Evolutionary conservation across 2,329 filamentous ascomycete genomes (phyloP), one percentile per base, ranked within the genome.

Genomic region (Ceratocystis harringtonii): DNA sequence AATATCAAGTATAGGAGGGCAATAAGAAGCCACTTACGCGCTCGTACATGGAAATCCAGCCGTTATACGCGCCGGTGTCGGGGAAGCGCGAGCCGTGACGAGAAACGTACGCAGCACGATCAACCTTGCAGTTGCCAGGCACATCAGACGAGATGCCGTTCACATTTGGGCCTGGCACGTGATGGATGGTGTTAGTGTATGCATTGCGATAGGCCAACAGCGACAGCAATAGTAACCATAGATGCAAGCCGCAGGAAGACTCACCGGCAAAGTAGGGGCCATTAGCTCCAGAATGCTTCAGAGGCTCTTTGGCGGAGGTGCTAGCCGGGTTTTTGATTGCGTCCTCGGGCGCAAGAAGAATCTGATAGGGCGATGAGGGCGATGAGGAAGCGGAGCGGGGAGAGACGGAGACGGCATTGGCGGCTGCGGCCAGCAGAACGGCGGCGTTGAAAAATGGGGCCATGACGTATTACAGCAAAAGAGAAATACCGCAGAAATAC

Each of bases 61-160:
- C 77, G 4, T 75, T 74, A 67, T 86, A 85, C 4, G 85, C 83
- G 3, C 83, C 82, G 0, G 74, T 74, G 68, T 86, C 84, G 0
- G 84, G 84, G 70, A 81, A 88, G 52, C 84, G 77, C 52, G 82
- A 84, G 19, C 84, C 85, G 74, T 86, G 84, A 19, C 84, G 79
- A 1, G 78, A 77, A 43, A 84, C 74, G 68, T 84, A 86, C 4
- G 81, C 81, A 2, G 80, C 83, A 69, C 84, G 79, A 67, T 87
- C 82, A 3, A 87, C 79, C 8, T 74, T 75, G 71, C 84, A 87
- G 55, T 78, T 76, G 1, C 79, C 75, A 0, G 84, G 84, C 1
- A 82, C 75, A 3, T 79, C 76, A 36, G 78, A 74, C 0, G 80
- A 79, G 65, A 86, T 81, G 12, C 74, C 76, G 67, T 81, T 78